Evolutionary conservation across 257 asterid species (phyloP).

Genomic region (Eucommia ulmoides): DNA sequence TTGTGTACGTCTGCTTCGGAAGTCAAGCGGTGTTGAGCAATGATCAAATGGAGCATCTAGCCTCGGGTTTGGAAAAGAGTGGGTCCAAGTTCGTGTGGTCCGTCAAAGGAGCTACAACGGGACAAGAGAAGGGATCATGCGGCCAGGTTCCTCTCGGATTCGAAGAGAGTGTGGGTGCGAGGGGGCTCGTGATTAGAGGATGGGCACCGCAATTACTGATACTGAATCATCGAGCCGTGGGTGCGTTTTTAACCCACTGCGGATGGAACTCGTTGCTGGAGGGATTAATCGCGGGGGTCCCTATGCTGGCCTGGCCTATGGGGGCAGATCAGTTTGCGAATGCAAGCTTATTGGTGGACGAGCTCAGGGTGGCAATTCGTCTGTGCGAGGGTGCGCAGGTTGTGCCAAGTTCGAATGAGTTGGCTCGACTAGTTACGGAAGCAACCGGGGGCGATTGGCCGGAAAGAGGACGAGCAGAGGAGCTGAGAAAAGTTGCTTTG

Average conservation of each 20-base stretch:
- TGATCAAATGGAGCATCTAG: constrained; percentile 39
- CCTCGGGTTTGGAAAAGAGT: constrained; percentile 43
- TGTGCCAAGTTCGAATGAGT: constrained; percentile 24
- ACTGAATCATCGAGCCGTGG: constrained; percentile 30
- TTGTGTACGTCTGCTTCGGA: constrained; percentile 64
- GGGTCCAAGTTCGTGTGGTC: constrained; percentile 37
- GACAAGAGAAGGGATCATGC: constrained; percentile 12
- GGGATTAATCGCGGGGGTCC: constrained; percentile 41
- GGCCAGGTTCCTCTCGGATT: constrained; percentile 51
- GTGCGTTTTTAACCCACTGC: constrained; percentile 48
- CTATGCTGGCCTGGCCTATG: constrained; percentile 82
- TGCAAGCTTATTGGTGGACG: constrained; percentile 49
- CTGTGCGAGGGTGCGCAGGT: constrained; percentile 52
- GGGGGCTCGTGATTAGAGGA: constrained; percentile 53
- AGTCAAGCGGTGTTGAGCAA: constrained; percentile 61
- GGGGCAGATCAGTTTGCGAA: constrained; percentile 56
- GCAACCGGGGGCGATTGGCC: constrained; percentile 20
- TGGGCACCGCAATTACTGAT: constrained; percentile 75
- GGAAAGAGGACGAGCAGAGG: constrained; percentile 14
- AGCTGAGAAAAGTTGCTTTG: constrained; percentile 22
- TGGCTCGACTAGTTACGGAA: constrained; percentile 17
- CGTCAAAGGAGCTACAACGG: constrained; percentile 40
- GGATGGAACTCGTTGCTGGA: constrained; percentile 73
- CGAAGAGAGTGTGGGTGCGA: constrained; percentile 46
- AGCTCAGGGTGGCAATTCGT: constrained; percentile 36